Percentiles rank a stretch among this genome's conserved stretches.
Evolutionary conservation across 129 eudicot species (phyloP).

Genomic region (Pittosporum tobira): DNA sequence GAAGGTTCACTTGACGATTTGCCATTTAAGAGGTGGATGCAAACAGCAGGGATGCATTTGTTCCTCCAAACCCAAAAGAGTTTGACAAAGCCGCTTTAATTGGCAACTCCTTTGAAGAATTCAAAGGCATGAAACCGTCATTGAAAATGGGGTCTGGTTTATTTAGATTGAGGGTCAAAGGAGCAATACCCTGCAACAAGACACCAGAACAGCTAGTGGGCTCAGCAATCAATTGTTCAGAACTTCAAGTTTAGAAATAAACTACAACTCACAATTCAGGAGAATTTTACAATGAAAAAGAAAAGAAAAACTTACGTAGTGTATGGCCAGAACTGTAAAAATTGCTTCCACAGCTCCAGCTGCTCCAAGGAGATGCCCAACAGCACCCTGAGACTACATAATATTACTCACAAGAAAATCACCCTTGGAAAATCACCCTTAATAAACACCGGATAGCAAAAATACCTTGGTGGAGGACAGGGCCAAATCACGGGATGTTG

Average conservation of each 20-base stretch:
- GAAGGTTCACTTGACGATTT: background rate
- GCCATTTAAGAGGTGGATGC: constrained; percentile 28
- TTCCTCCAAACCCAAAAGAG: constrained; percentile 98
- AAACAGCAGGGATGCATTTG: constrained; percentile 73
- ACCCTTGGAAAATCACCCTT: constrained; percentile 10
- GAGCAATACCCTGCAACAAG: constrained; percentile 70
- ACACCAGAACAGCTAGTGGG: background rate
- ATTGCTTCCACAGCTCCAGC: constrained; percentile 99
- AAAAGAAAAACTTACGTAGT: constrained; percentile 33
- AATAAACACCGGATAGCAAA: background rate
- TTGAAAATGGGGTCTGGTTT: constrained; percentile 73
- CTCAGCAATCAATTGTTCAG: background rate
- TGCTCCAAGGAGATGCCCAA: constrained; percentile 95
- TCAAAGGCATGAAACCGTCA: constrained; percentile 65
- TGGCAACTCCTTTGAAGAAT: constrained; percentile 49
- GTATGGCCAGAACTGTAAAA: constrained; percentile 68
- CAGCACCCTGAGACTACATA: constrained; percentile 56
- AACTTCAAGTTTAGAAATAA: background rate
- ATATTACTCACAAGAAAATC: constrained; percentile 2
- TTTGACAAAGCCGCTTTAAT: constrained; percentile 76
- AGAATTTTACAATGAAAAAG: background rate
- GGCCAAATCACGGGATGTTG: constrained; percentile 66
- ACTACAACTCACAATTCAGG: background rate
- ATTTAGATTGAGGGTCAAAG: constrained; percentile 58
- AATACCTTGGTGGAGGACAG: constrained; percentile 87